Conservation (phyloP, 306 rosid genomes). For the Citrullus amarus region DNA sequence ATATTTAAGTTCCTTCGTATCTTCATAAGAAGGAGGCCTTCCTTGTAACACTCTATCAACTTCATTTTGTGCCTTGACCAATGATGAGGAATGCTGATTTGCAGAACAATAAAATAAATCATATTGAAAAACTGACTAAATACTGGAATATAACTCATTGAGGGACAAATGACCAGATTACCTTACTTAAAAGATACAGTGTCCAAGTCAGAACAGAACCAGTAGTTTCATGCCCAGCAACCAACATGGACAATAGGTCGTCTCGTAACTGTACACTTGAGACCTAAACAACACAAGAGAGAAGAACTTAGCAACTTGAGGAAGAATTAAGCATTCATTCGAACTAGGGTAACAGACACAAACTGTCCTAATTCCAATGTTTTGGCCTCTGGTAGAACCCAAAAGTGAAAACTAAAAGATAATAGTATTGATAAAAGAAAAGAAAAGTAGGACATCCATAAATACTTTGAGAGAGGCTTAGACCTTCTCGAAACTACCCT, state of each 20-base stretch:
- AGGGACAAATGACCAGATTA: constrained; percentile 11
- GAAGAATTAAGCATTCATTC: neutral
- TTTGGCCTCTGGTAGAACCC: neutral
- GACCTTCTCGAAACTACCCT: neutral
- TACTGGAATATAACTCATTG: neutral
- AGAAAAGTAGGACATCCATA: neutral
- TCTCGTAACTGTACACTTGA: constrained; percentile 81
- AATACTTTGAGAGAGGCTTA: neutral
- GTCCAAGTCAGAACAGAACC: constrained; percentile 97
- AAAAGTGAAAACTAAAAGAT: neutral
- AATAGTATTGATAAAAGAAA: neutral
- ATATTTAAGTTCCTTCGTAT: constrained; percentile 68
- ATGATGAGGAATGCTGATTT: constrained; percentile 43
- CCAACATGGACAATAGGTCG: constrained; percentile 84
- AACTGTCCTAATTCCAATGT: neutral
- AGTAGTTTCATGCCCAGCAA: constrained; percentile 96
- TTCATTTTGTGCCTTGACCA: constrained; percentile 74
- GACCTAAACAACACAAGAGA: constrained; percentile 35
- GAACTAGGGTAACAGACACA: neutral
- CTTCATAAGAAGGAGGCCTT: constrained; percentile 62
- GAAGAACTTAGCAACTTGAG: neutral
- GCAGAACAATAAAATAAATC: constrained; percentile 4
- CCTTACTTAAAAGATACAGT: constrained; percentile 91
- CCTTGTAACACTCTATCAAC: constrained; percentile 76
- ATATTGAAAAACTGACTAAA: neutral